phyloP scores from a whole-genome alignment of 192 early-diverging fungal species.

The Backusella psychrophila region DNA sequence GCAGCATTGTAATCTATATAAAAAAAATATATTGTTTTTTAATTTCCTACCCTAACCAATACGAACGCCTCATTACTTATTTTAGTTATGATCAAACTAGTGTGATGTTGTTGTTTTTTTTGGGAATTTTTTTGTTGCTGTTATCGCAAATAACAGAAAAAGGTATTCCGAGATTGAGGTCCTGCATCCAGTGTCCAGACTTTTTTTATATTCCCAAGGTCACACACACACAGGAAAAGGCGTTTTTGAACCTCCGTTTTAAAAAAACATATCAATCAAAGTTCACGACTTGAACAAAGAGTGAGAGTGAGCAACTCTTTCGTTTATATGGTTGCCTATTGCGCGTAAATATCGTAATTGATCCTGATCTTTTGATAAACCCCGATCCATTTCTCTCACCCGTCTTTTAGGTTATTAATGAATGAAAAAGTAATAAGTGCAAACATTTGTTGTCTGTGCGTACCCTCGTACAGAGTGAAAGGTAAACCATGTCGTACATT shows the following conservation, averaged over 20 bases:
- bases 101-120: background rate
- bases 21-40: background rate
- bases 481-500: background rate
- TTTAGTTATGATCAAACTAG: background rate
- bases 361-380: background rate
- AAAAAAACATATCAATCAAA: background rate
- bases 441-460: background rate
- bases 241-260: background rate
- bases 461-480: constrained; percentile 2
- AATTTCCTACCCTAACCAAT: background rate
- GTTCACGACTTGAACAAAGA: background rate
- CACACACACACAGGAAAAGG: constrained; percentile 4
- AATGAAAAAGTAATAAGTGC: background rate
- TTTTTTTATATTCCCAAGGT: constrained; percentile 5
- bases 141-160: constrained; percentile 30
- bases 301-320: background rate
- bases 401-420: background rate
- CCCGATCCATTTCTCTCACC: background rate
- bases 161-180: constrained; percentile 42
- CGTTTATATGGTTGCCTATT: background rate
- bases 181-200: constrained; percentile 4
- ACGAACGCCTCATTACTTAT: background rate
- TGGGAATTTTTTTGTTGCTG: background rate
- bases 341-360: background rate
- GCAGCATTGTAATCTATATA: background rate